Percentiles rank a stretch among this genome's conserved stretches.
Conservation (phyloP, 768 basidiomycete genomes). For the Boletellus ananas region DNA sequence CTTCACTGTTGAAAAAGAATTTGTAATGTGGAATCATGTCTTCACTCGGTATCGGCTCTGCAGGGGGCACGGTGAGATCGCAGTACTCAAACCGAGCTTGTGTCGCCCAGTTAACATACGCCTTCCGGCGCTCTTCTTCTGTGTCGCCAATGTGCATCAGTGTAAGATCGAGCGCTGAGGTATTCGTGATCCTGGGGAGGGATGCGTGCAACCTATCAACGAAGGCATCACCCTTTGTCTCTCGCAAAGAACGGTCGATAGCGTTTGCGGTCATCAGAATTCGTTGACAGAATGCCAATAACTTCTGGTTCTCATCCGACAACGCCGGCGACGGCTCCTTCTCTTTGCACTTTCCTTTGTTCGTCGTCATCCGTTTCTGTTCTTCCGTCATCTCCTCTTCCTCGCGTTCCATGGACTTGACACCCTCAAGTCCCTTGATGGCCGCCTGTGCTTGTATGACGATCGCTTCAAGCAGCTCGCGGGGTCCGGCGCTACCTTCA, state of each 20-base stretch:
- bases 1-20: conserved; percentile 78
- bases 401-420: conserved; percentile 44
- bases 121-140: conserved; percentile 63
- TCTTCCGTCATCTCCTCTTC: conserved; percentile 81
- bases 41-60: conserved; percentile 34
- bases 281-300: conserved; percentile 79
- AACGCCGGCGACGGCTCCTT: conserved; percentile 34
- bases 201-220: conserved; percentile 72
- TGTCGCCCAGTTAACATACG: conserved; percentile 83
- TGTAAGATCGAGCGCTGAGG: conserved; percentile 42
- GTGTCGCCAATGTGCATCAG: conserved; percentile 44
- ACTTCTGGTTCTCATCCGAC: conserved; percentile 73
- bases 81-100: conserved; percentile 86
- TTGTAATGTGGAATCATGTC: conserved; percentile 71
- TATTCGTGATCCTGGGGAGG: conserved; percentile 66
- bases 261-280: conserved; percentile 78
- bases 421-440: conserved; percentile 77
- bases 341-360: conserved; percentile 65
- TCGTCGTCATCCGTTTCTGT: conserved; percentile 78
- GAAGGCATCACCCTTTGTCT: conserved; percentile 87
- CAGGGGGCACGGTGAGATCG: conserved; percentile 59
- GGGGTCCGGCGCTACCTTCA: conserved; percentile 86
- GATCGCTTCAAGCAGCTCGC: conserved; percentile 87
- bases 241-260: conserved; percentile 83
- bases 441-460: conserved; percentile 93